Evolutionary conservation across 371 early-diverging fungal genomes (phyloP).

Genomic region (Mucor ambiguus): DNA sequence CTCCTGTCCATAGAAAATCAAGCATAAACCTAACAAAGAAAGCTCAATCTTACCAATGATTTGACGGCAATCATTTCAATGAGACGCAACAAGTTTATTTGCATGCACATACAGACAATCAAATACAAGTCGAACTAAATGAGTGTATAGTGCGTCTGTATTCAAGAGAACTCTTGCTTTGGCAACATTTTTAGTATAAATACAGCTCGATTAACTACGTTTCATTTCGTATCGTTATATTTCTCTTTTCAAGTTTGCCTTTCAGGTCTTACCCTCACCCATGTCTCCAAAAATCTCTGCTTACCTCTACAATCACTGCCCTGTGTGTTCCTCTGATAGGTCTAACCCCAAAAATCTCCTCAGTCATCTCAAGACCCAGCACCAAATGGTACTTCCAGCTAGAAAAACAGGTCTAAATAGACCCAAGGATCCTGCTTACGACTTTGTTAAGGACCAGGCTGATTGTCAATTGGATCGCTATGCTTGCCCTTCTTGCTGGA

Average conservation of each 20-base stretch:
- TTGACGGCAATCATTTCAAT: background rate
- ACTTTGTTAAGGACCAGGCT: background rate
- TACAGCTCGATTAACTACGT: background rate
- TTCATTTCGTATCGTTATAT: background rate
- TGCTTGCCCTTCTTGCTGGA: slow-evolving; percentile 4
- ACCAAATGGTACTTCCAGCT: background rate
- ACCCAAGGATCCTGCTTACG: background rate
- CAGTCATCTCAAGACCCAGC: background rate
- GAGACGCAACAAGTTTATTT: background rate
- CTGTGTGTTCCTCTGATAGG: background rate
- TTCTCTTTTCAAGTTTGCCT: background rate
- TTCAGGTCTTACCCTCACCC: background rate
- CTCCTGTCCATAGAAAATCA: background rate
- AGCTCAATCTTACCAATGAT: background rate
- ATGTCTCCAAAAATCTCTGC: background rate
- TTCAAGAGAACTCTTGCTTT: background rate
- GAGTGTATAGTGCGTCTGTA: too few relatives aligned
- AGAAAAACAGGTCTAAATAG: background rate
- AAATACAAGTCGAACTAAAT: background rate
- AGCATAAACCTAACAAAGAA: background rate
- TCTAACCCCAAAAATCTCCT: background rate
- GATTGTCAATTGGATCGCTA: background rate
- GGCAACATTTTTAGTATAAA: background rate
- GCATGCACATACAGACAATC: background rate
- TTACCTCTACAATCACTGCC: background rate